phyloP scores from a whole-genome alignment of 176 grass and related monocot species.

The Aegilops sharonensis region DNA sequence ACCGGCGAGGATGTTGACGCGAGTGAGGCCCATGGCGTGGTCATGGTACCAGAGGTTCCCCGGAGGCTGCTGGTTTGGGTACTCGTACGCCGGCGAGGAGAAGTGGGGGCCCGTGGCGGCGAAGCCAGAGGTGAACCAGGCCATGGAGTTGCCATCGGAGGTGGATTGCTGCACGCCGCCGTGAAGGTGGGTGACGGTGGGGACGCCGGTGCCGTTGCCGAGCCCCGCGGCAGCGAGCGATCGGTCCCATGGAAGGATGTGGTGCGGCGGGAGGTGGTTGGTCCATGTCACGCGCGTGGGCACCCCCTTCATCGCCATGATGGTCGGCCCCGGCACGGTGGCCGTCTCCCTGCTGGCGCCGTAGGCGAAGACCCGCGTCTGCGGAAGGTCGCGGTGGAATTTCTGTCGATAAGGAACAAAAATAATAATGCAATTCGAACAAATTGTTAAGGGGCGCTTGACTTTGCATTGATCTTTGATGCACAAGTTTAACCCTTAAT shows the following conservation, averaged over 20 bases:
- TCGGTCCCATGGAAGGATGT: constrained; percentile 63
- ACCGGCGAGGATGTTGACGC: constrained; percentile 71
- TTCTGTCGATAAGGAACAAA: constrained; percentile 20
- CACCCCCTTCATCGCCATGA: constrained; percentile 51
- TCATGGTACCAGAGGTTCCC: constrained; percentile 87
- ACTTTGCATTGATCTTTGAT: no score
- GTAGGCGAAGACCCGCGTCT: constrained; percentile 64
- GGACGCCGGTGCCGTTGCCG: constrained; percentile 28
- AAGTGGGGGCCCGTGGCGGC: constrained; percentile 43
- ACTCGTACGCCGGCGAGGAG: constrained; percentile 22
- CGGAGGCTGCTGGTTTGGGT: constrained; percentile 71
- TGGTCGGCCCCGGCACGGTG: constrained; percentile 71
- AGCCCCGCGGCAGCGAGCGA: constrained; percentile 28
- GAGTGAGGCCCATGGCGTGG: constrained; percentile 71
- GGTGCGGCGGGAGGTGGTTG: constrained; percentile 55
- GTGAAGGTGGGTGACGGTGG: constrained; percentile 78
- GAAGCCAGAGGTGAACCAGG: constrained; percentile 66
- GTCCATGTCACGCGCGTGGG: constrained; percentile 66
- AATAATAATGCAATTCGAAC: not conserved
- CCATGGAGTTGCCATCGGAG: constrained; percentile 62
- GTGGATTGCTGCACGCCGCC: constrained; percentile 72
- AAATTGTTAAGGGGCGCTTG: no score
- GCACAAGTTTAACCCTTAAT: no score
- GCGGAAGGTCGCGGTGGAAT: constrained; percentile 76
- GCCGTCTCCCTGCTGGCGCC: constrained; percentile 37